phyloP scores from a whole-genome alignment of 2,329 filamentous ascomycete genomes.

The Cladosporium sp. region DNA sequence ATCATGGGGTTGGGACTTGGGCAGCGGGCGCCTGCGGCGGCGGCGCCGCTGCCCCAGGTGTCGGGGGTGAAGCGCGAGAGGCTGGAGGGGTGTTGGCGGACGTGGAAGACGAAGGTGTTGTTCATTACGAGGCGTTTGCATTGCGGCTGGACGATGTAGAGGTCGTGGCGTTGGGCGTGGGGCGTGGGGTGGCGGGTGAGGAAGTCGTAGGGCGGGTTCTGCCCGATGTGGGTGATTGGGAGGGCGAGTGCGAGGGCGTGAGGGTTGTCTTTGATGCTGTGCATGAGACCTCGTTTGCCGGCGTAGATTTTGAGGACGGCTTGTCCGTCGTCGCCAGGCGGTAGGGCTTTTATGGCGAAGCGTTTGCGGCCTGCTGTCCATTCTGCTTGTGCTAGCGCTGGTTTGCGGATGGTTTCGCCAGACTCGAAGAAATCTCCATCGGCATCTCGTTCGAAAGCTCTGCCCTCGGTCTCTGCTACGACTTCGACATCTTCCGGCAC shows the following conservation, averaged over 20 bases:
- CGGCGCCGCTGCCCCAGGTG: conserved; percentile 33
- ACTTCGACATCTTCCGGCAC: conserved; percentile 89
- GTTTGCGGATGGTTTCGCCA: conserved; percentile 78
- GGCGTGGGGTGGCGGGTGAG: conserved; percentile 89
- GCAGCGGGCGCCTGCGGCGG: conserved; percentile 34
- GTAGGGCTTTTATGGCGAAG: conserved; percentile 85
- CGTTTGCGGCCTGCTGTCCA: conserved; percentile 85
- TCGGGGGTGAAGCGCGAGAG: conserved; percentile 38
- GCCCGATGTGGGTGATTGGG: conserved; percentile 84
- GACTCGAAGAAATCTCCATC: conserved; percentile 94
- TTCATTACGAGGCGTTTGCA: conserved; percentile 83
- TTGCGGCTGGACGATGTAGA: conserved; percentile 95
- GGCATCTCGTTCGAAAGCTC: conserved; percentile 70
- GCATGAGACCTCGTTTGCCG: conserved; percentile 91
- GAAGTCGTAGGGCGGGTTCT: conserved; percentile 93
- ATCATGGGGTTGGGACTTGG: conserved; percentile 47
- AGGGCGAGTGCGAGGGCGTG: conserved; percentile 84
- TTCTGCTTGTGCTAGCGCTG: conserved; percentile 82
- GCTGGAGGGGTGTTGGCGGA: conserved; percentile 82
- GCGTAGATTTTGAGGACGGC: conserved; percentile 88
- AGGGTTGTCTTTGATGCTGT: conserved; percentile 93
- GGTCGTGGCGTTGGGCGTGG: conserved; percentile 93
- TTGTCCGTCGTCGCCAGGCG: conserved; percentile 87
- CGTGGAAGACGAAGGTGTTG: conserved; percentile 96
- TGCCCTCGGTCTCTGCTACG: conserved; percentile 84